Base-by-base conservation (phyloP, 352 stramenopile species). In the Phytophthora idaei region DNA sequence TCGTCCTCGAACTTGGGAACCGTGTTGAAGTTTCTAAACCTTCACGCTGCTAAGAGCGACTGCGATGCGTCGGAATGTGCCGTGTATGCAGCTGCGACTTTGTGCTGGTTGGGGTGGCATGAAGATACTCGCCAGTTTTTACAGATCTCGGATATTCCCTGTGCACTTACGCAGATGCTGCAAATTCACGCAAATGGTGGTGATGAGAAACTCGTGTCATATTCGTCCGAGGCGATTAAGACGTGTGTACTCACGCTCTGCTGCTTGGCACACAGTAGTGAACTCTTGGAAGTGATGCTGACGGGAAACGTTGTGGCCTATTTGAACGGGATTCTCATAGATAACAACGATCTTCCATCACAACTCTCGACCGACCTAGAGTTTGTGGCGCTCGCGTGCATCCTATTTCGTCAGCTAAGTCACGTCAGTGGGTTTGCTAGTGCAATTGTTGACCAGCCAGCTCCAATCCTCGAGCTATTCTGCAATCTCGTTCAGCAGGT, bases 51-150 rank as follows among this genome's bases (percentile, higher is more conserved):
- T n/a, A 70, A 62, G 44, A 31, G 28, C 4, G 51, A 77, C 15
- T 87, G 78, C 51, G 31, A 48, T 2, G 46, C 57, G 8, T 66
- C 57, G 0, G 67, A 74, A 12, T 86, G 72, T 39, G 67, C 76
- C 5, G 17, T 79, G 7, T 84, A 78, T 29, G 81, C 75, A 5
- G 70, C 80, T 7, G 76, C 82, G 0, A 78, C 81, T 5, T 49
- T 92, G 11, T 90, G 80, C 46, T 71, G 77, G 25, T 51, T 94
- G 11, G 73, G 71, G 7, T 94, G 85, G 83, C 71, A 94, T 49
- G 80, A 90, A n/a, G 52, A 67, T 8, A 87, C 82, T 2, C 72
- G 80, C 2, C 46, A 14, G 3, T 55, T 65, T 6, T 45, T 90
- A 0, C 64, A 87, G 14, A 45, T 64, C 8, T 59, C 72, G 0